Conservation (phyloP, 1,139 yeast genomes). For the Geotrichum cucujoidarum region DNA sequence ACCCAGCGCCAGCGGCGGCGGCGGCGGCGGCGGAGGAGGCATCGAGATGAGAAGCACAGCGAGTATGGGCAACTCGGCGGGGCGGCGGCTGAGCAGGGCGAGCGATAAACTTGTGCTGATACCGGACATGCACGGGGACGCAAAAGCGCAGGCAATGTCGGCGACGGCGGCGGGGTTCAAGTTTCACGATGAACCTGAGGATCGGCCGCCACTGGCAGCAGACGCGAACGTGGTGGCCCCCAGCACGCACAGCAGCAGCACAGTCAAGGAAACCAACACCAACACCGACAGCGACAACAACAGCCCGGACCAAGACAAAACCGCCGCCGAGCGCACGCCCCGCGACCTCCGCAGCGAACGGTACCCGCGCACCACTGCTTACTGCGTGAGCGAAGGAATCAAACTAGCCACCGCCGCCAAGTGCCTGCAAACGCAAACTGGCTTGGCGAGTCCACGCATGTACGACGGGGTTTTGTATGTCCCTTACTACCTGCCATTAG, state of each 20-base stretch:
- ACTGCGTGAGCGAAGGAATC: constrained; percentile 79
- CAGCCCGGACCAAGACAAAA: constrained; percentile 8
- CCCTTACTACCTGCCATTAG: constrained; percentile 79
- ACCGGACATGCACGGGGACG: no score
- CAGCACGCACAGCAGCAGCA: no score
- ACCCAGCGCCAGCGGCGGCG: no score
- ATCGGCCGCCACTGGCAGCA: constrained; percentile 25
- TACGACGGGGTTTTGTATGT: constrained; percentile 91
- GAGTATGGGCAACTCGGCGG: no score
- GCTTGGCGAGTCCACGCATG: constrained; percentile 75
- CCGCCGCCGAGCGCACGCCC: constrained; percentile 66
- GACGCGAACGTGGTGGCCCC: constrained; percentile 15
- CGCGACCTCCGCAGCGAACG: constrained; percentile 64
- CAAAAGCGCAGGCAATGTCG: no score
- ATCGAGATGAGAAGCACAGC: no score
- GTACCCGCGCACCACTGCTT: constrained; percentile 83
- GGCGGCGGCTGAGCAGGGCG: no score
- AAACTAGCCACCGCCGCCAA: constrained; percentile 57
- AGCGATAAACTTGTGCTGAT: no score
- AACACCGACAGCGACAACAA: no score
- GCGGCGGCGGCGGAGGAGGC: no score
- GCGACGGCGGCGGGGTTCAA: no score
- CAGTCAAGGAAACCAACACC: no score
- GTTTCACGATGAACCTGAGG: constrained; percentile 28
- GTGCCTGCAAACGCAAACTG: constrained; percentile 65